Evolutionary conservation across 441 rosid genomes (phyloP).

Genomic region (Melastoma candidum): DNA sequence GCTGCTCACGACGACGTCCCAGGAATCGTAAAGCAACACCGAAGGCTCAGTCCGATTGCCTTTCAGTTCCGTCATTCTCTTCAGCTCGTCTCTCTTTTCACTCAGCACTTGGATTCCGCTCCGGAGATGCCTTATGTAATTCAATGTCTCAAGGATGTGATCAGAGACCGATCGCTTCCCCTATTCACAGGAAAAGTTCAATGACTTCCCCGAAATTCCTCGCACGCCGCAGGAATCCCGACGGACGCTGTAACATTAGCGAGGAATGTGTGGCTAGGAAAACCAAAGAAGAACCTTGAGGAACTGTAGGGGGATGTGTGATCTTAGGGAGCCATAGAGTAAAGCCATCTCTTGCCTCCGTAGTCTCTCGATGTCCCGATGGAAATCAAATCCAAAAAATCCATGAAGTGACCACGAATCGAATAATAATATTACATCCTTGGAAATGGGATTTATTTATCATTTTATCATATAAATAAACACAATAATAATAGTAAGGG

Average conservation of each 20-base stretch:
- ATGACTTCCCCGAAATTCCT: neutral
- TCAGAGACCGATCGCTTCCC: constrained; percentile 6
- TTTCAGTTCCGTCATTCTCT: neutral
- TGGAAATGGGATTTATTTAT: too few relatives aligned
- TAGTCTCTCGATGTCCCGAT: constrained; percentile 4
- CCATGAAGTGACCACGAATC: too few relatives aligned
- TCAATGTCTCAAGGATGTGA: constrained; percentile 5
- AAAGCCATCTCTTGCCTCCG: constrained; percentile 7
- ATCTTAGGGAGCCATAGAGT: constrained; percentile 10
- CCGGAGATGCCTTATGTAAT: constrained; percentile 1
- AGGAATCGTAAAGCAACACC: neutral
- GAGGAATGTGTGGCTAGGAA: too few relatives aligned
- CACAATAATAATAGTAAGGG: too few relatives aligned
- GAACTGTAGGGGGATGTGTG: constrained; percentile 4
- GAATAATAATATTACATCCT: too few relatives aligned
- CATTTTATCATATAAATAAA: too few relatives aligned
- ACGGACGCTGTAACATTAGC: neutral
- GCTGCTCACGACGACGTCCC: neutral
- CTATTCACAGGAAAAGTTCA: neutral
- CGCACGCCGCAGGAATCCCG: too few relatives aligned
- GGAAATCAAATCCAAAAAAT: neutral
- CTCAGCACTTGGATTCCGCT: constrained; percentile 1
- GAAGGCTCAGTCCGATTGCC: neutral
- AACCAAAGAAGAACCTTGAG: neutral
- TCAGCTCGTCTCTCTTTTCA: constrained; percentile 3